Evolutionary conservation across 2,329 filamentous ascomycete species (phyloP), one percentile per base, ranked within the genome.

Genomic region (Aspergillus tanneri): DNA sequence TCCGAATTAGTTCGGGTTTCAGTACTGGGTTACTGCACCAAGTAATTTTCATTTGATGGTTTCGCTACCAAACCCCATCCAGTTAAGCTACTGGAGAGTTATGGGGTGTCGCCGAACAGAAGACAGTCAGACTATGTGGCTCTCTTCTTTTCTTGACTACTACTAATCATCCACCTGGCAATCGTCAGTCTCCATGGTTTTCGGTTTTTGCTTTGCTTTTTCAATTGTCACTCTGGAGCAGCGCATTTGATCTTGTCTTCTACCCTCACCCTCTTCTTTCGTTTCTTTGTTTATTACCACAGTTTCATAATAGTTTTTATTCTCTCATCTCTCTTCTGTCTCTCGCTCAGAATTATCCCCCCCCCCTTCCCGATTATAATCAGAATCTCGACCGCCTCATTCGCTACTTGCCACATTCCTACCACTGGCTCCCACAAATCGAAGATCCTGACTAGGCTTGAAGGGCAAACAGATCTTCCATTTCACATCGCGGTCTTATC

Each of bases 1-100:
- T 19, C 30, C 30, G 8, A 18, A 34, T 34, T 18, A 10, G 16
- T 34, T 34, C 30, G 30, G 30, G 7, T 34, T 18, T 34, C 30
- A 34, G 19, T 34, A 14, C 8, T 8, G 16, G 12, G 32, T 8
- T 18, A 18, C 32, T 14, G 5, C 18, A 38, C n/a, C 4, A 27
- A 22, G 53, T 55, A 55, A 55, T 55, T 55, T 53, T 55, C 46
- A 27, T 48, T 30, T 22, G n/a, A 7, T 3, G 39, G 5, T 24
- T 14, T 43, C 22, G 22, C 18, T 38, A 34, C 40, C 23, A 45
- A 35, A 40, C 52, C 48, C 35, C 23, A 49, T 43, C 12, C 30
- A 47, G 47, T 36, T 42, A 53, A 51, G 45, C 46, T 43, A 34
- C 30, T 34, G 30, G 30, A 9, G 30, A n/a, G n/a, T n/a, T n/a